These are phyloP conservation scores for Ophiostoma ips DNA, from an alignment of 2,329 filamentous ascomycete species.

Conservation along the genomic window DNA sequence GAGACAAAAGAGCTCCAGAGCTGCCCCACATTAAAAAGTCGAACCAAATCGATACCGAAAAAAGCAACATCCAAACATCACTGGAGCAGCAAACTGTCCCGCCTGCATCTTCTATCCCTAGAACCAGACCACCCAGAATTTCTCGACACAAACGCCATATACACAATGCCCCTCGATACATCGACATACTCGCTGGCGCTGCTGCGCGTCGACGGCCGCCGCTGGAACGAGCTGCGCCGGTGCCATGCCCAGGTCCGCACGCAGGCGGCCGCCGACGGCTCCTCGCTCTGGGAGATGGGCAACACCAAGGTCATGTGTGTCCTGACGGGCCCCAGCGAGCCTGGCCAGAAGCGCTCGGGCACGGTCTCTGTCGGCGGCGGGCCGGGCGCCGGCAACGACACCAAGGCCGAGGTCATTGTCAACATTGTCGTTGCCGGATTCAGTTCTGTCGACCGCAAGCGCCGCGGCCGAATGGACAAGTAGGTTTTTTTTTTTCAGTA, in stretches of 20 bases:
- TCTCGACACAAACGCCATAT: conserved; percentile 22
- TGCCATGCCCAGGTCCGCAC: conserved; percentile 82
- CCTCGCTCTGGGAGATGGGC: conserved; percentile 88
- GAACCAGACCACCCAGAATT: neutral
- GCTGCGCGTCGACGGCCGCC: conserved; percentile 66
- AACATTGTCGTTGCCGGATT: conserved; percentile 81
- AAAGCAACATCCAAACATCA: neutral
- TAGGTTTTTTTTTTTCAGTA: neutral
- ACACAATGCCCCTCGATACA: conserved; percentile 78
- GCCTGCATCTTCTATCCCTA: neutral
- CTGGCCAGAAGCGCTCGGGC: conserved; percentile 22
- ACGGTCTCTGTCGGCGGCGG: conserved; percentile 14
- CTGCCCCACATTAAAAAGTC: conserved; percentile 5
- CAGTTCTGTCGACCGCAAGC: conserved; percentile 72
- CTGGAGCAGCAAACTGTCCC: neutral
- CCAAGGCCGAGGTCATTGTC: conserved; percentile 58
- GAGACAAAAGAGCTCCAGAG: neutral
- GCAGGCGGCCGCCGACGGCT: conserved; percentile 84
- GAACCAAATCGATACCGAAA: neutral
- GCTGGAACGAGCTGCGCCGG: conserved; percentile 93
- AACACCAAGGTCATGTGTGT: conserved; percentile 96
- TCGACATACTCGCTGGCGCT: conserved; percentile 81
- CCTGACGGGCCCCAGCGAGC: conserved; percentile 72
- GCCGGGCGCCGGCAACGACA: conserved; percentile 18
- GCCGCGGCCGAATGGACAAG: conserved; percentile 60